Conservation (phyloP, 768 basidiomycete genomes). For the Russula sp. region DNA sequence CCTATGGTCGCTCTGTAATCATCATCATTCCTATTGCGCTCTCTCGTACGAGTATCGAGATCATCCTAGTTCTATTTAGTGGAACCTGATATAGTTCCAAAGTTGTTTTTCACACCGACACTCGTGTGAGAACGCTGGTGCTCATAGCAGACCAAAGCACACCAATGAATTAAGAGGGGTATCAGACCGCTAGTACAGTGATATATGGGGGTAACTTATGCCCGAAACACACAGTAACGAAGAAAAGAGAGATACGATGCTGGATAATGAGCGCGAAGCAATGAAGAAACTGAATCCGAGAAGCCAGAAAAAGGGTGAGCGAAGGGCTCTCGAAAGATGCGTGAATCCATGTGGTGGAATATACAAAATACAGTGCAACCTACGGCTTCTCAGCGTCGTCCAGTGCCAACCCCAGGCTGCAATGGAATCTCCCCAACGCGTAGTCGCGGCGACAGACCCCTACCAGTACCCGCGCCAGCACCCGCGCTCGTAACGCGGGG, state of each 20-base stretch:
- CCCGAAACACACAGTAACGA: background rate
- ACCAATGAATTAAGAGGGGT: background rate
- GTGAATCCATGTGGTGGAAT: background rate
- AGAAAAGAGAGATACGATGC: background rate
- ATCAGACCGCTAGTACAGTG: constrained; percentile 22
- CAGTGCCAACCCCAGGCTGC: constrained; percentile 32
- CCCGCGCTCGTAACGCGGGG: constrained; percentile 32
- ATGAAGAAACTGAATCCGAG: background rate
- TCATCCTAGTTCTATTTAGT: background rate
- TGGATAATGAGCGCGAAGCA: background rate
- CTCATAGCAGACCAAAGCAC: background rate
- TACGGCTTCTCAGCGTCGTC: constrained; percentile 9
- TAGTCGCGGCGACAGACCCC: constrained; percentile 39
- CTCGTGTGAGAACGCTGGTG: background rate
- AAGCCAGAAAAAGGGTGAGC: background rate
- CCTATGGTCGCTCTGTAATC: too few relatives aligned
- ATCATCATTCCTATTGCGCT: too few relatives aligned
- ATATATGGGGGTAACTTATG: constrained; percentile 2
- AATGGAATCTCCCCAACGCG: constrained; percentile 60
- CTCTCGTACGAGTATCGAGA: too few relatives aligned
- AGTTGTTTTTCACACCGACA: background rate
- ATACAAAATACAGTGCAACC: background rate
- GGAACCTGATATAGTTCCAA: background rate
- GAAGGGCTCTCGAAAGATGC: background rate
- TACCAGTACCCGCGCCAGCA: constrained; percentile 25